Evolutionary conservation across 495 filamentous ascomycete genomes (phyloP), one percentile per base, ranked within the genome.

Genomic region (Parathielavia appendiculata): DNA sequence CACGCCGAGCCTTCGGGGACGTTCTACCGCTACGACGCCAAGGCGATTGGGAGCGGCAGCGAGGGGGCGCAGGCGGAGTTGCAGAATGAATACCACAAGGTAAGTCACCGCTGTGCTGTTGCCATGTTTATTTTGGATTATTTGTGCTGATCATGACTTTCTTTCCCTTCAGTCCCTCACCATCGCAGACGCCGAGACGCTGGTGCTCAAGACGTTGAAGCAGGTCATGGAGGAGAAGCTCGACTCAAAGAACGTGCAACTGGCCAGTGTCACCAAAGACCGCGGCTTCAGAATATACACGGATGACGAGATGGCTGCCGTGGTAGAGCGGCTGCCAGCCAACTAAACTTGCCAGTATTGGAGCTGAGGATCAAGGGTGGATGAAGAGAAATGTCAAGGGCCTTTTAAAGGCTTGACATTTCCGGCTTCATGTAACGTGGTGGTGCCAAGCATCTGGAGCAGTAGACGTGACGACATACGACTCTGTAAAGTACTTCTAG

Each of bases 161-260:
- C 9, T 1, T 19, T 11, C 16, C 34, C 13, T 46, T 17, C 56
- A 86, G 80, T 97, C 92, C 46, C 81, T 98, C 63, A 96, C 92
- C 52, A 87, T 98, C 59, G 76, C 81, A 48, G 93, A 98, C 72
- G 93, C 93, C 20, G 93, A 98, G 76, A 89, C 90, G 3, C 76
- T 98, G 63, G 95, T 97, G 35, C 79, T 98, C 63, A 97, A 97
- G 84, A 98, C 93, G 39, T 74, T 98, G 73, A 98, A 98, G 81
- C 93, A 98, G 77, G 93, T 98, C 53, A 98, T 98, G 93, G 93
- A 98, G 77, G 93, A 98, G 84, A 98, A 97, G 79, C 83, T 98
- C 53, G 93, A 98, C 71, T 80, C 88, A 43, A 97, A 97, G 82
- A 98, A 97, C 69, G 95, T 98, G 63, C 93, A 97, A 81, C 74